Conservation (phyloP, 768 basidiomycete species). For the Mycena haematopus region DNA sequence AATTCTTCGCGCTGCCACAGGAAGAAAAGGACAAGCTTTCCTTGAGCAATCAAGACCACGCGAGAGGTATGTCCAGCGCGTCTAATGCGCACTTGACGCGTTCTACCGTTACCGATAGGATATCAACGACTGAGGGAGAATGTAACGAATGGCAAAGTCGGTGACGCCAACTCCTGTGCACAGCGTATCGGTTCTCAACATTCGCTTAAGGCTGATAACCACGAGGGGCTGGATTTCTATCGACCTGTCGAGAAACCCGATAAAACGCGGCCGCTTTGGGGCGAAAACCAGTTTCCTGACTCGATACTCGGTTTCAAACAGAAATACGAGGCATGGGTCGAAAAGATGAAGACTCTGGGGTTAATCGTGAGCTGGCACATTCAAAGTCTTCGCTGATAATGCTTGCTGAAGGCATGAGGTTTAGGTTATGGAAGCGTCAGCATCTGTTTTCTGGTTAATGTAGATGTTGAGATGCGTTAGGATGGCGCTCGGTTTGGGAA, state of each 20-base stretch:
- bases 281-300: slow-evolving; percentile 87
- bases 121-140: slow-evolving; percentile 85
- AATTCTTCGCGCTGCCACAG: slow-evolving; percentile 77
- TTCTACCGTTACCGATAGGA: slow-evolving; percentile 49
- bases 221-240: slow-evolving; percentile 87
- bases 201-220: slow-evolving; percentile 69
- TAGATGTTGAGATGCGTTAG: slow-evolving; percentile 43
- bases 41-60: slow-evolving; percentile 70
- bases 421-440: slow-evolving; percentile 84
- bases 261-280: slow-evolving; percentile 75
- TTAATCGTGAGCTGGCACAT: slow-evolving; percentile 45
- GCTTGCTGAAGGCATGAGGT: background rate
- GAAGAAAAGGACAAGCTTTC: slow-evolving; percentile 82
- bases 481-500: slow-evolving; percentile 82
- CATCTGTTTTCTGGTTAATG: slow-evolving; percentile 15
- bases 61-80: slow-evolving; percentile 61
- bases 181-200: background rate
- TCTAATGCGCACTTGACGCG: background rate
- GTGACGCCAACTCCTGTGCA: background rate
- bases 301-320: slow-evolving; percentile 58
- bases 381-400: background rate
- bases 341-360: slow-evolving; percentile 87
- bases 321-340: slow-evolving; percentile 76
- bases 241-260: slow-evolving; percentile 73
- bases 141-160: slow-evolving; percentile 70